Evolutionary conservation across 2,329 filamentous ascomycete genomes (phyloP).

Genomic region (Talaromyces sp.): DNA sequence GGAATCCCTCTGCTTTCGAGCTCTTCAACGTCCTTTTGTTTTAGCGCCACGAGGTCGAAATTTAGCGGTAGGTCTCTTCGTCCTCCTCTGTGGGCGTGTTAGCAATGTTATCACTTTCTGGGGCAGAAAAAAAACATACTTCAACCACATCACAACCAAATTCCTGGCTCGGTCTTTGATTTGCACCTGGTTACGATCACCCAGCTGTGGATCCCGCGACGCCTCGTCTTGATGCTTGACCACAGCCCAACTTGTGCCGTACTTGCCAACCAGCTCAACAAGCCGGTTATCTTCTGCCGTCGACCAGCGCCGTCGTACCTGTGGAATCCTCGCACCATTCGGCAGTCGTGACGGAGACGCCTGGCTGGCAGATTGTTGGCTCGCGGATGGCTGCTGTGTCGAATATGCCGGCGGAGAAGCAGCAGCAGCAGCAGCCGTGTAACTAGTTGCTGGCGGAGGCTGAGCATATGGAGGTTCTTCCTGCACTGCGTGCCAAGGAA

Average conservation of each 20-base stretch:
- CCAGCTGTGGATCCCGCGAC: slow-evolving; percentile 27
- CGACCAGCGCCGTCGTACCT: slow-evolving; percentile 30
- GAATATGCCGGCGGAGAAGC: background rate
- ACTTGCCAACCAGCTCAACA: slow-evolving; percentile 42
- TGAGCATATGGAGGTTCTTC: background rate
- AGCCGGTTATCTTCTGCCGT: slow-evolving; percentile 39
- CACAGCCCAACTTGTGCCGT: slow-evolving; percentile 42
- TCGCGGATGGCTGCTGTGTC: background rate
- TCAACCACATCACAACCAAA: slow-evolving; percentile 42
- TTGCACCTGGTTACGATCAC: slow-evolving; percentile 45
- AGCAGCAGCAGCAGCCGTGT: background rate
- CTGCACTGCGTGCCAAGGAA: background rate
- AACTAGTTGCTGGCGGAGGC: background rate
- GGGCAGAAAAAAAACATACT: slow-evolving; percentile 31
- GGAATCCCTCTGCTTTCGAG: slow-evolving; percentile 4
- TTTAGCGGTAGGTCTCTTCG: slow-evolving; percentile 34
- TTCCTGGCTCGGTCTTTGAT: slow-evolving; percentile 53
- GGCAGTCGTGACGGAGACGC: background rate
- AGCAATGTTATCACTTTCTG: background rate
- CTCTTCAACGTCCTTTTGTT: slow-evolving; percentile 13
- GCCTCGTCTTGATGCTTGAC: slow-evolving; percentile 36
- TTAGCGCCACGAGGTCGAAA: slow-evolving; percentile 40
- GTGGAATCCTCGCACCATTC: slow-evolving; percentile 2
- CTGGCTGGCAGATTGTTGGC: background rate
- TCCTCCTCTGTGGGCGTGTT: slow-evolving; percentile 17